Percentiles rank a stretch among this genome's conserved stretches.
Conservation (phyloP, 257 asterid species). For the Nyctanthes arbortristis region DNA sequence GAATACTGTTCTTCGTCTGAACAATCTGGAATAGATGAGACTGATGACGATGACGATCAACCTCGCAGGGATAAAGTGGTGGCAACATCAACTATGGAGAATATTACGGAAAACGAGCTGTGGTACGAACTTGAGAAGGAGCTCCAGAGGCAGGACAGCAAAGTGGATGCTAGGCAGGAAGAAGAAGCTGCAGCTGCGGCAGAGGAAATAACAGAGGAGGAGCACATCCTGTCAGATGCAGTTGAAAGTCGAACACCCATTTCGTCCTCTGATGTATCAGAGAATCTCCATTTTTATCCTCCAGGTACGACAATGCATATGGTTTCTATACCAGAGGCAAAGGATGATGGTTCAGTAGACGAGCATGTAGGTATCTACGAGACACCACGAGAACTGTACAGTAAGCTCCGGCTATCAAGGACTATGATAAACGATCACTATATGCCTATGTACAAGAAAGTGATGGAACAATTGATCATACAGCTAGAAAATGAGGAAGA, state of each 20-base stretch:
- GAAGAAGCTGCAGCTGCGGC: conserved; percentile 71
- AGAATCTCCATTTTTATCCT: conserved; percentile 69
- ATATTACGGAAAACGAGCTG: conserved; percentile 72
- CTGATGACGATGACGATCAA: conserved; percentile 71
- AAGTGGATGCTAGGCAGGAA: conserved; percentile 47
- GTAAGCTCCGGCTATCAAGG: conserved; percentile 76
- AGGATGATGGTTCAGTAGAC: conserved; percentile 30
- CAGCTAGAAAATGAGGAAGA: conserved; percentile 71
- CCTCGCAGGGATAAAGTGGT: conserved; percentile 41
- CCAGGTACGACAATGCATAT: conserved; percentile 88
- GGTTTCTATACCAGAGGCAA: conserved; percentile 47
- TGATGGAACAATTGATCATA: conserved; percentile 80
- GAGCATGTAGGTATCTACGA: conserved; percentile 69
- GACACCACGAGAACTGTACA: conserved; percentile 76
- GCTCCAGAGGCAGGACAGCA: conserved; percentile 59
- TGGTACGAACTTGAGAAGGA: conserved; percentile 88
- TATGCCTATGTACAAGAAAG: conserved; percentile 92
- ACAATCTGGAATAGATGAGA: conserved; percentile 48
- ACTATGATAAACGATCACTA: conserved; percentile 92
- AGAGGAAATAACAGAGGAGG: conserved; percentile 75
- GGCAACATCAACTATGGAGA: conserved; percentile 44
- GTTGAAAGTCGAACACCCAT: conserved; percentile 63
- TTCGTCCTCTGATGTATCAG: conserved; percentile 64
- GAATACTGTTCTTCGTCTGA: conserved; percentile 56
- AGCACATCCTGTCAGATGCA: conserved; percentile 56